Evolutionary conservation across 352 stramenopile genomes (phyloP).

Genomic region (Elongisporangium undulatum): DNA sequence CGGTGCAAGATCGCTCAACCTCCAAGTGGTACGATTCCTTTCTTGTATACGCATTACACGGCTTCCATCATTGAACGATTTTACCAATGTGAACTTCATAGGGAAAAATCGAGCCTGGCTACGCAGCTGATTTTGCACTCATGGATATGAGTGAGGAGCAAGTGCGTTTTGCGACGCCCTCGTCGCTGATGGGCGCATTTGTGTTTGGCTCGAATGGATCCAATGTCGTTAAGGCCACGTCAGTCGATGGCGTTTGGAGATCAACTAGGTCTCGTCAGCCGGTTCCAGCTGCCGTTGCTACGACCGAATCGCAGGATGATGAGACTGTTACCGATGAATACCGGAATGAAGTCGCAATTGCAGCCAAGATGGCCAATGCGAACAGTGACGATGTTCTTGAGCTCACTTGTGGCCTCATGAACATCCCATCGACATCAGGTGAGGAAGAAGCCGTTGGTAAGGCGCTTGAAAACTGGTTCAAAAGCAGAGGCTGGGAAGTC

Average conservation of each 20-base stretch:
- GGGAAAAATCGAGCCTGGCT: constrained; percentile 65
- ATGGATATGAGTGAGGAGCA: constrained; percentile 68
- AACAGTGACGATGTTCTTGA: constrained; percentile 63
- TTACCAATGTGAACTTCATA: constrained; percentile 10
- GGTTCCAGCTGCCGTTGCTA: background rate
- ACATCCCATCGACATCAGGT: constrained; percentile 62
- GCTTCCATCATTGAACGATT: constrained; percentile 1
- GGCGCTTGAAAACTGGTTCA: constrained; percentile 62
- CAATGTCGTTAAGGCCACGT: constrained; percentile 68
- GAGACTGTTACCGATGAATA: constrained; percentile 34
- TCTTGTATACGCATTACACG: background rate
- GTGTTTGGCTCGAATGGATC: constrained; percentile 69
- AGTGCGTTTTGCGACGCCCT: constrained; percentile 51
- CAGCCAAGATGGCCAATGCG: constrained; percentile 40
- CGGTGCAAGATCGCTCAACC: constrained; percentile 58
- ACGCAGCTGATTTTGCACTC: constrained; percentile 63
- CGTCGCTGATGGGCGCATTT: constrained; percentile 61
- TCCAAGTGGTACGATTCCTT: constrained; percentile 46
- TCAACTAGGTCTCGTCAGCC: constrained; percentile 18
- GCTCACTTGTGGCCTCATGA: constrained; percentile 64
- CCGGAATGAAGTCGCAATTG: constrained; percentile 32
- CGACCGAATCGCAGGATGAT: background rate
- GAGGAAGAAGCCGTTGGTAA: constrained; percentile 70
- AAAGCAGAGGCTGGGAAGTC: constrained; percentile 60
- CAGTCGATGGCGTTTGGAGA: constrained; percentile 68